Conservation (phyloP, 2,329 filamentous ascomycete species). For the Xylariaceae sp. region DNA sequence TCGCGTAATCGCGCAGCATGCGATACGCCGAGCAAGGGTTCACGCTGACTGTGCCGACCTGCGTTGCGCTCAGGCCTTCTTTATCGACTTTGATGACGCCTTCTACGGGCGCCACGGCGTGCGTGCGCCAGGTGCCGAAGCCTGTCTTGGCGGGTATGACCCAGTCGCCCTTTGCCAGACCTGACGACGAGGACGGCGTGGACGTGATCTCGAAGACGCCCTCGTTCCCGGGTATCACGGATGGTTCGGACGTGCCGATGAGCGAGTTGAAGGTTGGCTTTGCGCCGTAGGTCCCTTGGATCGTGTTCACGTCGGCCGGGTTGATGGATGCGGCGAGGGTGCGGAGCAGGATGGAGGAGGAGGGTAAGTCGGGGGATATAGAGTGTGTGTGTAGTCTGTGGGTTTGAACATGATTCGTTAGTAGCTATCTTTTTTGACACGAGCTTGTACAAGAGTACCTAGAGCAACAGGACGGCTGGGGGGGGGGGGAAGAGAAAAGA, state of each 20-base stretch:
- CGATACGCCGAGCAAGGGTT: slow-evolving; percentile 96
- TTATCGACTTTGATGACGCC: slow-evolving; percentile 59
- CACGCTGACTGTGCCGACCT: slow-evolving; percentile 87
- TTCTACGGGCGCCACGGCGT: slow-evolving; percentile 69
- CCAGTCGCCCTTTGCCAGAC: slow-evolving; percentile 82
- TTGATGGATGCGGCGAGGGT: slow-evolving; percentile 93
- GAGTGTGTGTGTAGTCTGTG: slow-evolving; percentile 73
- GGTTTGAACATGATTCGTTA: too few species aligned
- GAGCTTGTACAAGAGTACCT: too few species aligned
- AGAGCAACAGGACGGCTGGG: too few species aligned
- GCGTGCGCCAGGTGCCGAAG: slow-evolving; percentile 94
- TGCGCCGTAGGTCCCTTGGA: slow-evolving; percentile 93
- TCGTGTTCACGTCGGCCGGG: slow-evolving; percentile 96
- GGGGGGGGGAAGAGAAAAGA: neutral
- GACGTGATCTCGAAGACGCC: slow-evolving; percentile 89
- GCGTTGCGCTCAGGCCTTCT: slow-evolving; percentile 73
- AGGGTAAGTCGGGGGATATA: slow-evolving; percentile 75
- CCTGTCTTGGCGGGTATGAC: slow-evolving; percentile 84
- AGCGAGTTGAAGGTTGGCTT: slow-evolving; percentile 78
- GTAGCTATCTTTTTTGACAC: too few species aligned
- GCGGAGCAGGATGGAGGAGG: slow-evolving; percentile 73
- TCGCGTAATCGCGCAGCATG: slow-evolving; percentile 82
- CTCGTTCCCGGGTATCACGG: slow-evolving; percentile 87
- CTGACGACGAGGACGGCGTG: slow-evolving; percentile 57
- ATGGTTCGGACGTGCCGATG: slow-evolving; percentile 78